Evolutionary conservation across 2,329 filamentous ascomycete species (phyloP).

Genomic region (Colletotrichum camelliae): DNA sequence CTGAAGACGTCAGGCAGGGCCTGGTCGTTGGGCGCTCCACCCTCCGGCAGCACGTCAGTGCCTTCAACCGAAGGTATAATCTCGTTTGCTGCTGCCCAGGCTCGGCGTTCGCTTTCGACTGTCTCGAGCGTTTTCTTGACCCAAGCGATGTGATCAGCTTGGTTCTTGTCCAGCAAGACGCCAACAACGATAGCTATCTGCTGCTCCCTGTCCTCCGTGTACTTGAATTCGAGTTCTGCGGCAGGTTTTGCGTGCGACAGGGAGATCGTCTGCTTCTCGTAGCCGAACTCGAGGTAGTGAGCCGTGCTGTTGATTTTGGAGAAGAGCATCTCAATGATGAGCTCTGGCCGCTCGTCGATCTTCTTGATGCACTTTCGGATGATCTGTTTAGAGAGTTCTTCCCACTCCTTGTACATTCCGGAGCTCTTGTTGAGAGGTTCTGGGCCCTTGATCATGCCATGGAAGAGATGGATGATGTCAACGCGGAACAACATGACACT

Average conservation of each 20-base stretch:
- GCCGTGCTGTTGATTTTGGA: conserved; percentile 86
- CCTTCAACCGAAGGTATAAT: conserved; percentile 54
- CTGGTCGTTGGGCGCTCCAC: conserved; percentile 34
- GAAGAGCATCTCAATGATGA: conserved; percentile 92
- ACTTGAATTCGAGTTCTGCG: conserved; percentile 83
- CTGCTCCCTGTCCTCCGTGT: conserved; percentile 69
- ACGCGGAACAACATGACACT: conserved; percentile 87
- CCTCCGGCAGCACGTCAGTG: conserved; percentile 23
- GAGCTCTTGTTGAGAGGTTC: conserved; percentile 73
- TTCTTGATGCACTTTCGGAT: conserved; percentile 83
- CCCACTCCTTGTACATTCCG: conserved; percentile 84
- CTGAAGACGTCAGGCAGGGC: conserved; percentile 46
- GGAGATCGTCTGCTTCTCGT: conserved; percentile 77
- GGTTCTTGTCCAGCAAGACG: conserved; percentile 79
- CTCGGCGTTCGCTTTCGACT: conserved; percentile 74
- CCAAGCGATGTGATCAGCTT: conserved; percentile 81
- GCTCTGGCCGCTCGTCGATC: conserved; percentile 81
- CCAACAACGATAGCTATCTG: conserved; percentile 83
- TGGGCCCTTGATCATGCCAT: conserved; percentile 91
- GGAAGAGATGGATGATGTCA: conserved; percentile 87
- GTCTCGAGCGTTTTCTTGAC: conserved; percentile 72
- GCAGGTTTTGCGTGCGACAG: conserved; percentile 69
- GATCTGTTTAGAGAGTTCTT: conserved; percentile 85
- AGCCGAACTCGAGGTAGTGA: conserved; percentile 89
- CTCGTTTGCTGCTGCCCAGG: conserved; percentile 77